Conservation (phyloP, 2,329 filamentous ascomycete genomes). For the Sporothrix pseudoabietina region DNA sequence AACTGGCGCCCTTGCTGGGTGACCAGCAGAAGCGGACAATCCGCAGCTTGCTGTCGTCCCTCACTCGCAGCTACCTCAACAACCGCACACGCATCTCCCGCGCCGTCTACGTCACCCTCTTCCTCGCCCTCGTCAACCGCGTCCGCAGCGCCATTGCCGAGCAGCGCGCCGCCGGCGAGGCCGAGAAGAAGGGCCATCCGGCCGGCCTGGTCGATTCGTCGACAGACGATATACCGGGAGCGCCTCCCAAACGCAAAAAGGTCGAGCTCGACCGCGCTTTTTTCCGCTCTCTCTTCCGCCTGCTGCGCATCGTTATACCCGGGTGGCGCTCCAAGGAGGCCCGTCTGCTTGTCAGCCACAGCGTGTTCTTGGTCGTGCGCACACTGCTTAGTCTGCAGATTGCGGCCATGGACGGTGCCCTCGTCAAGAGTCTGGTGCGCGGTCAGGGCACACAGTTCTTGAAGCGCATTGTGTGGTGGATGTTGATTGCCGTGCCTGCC, state of each 20-base stretch:
- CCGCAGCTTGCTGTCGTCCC: conserved; percentile 63
- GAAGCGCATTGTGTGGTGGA: conserved; percentile 92
- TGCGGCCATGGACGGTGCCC: conserved; percentile 88
- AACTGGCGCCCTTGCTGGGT: conserved; percentile 57
- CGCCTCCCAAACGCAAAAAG: conserved; percentile 63
- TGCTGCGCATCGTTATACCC: conserved; percentile 86
- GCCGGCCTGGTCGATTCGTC: neutral
- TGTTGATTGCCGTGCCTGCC: conserved; percentile 91
- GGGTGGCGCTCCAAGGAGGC: conserved; percentile 89
- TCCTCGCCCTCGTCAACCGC: conserved; percentile 79
- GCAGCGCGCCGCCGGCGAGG: conserved; percentile 61
- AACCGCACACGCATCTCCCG: conserved; percentile 83
- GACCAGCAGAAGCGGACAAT: conserved; percentile 61
- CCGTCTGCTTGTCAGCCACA: conserved; percentile 83
- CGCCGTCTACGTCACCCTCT: conserved; percentile 78
- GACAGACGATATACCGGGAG: neutral
- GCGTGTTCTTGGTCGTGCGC: conserved; percentile 84
- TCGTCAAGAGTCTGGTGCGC: conserved; percentile 89
- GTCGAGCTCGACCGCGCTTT: conserved; percentile 90
- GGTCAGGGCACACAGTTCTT: conserved; percentile 90
- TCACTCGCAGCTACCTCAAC: conserved; percentile 73
- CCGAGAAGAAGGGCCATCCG: conserved; percentile 31
- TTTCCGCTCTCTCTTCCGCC: conserved; percentile 70
- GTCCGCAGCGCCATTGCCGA: conserved; percentile 89
- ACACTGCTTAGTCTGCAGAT: conserved; percentile 95